Evolutionary conservation across 768 basidiomycete species (phyloP).

Genomic region (Lanmaoa rubissima): DNA sequence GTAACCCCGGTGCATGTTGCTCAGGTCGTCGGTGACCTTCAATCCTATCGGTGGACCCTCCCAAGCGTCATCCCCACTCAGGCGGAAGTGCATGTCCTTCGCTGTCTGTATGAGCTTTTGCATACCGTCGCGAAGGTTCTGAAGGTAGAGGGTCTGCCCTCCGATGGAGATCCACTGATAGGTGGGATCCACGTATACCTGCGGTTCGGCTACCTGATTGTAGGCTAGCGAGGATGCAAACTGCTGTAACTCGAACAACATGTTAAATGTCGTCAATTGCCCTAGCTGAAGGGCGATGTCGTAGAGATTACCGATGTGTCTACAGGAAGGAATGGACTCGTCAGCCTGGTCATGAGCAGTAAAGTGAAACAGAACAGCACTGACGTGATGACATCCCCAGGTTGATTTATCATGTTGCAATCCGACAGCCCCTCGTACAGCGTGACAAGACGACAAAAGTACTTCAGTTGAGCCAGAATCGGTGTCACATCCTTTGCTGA

Average conservation of each 20-base stretch:
- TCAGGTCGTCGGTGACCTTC: not conserved
- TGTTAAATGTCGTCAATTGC: not conserved
- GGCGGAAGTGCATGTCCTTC: not conserved
- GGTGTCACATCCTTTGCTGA: not conserved
- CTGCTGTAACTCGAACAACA: constrained; percentile 4
- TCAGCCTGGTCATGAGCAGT: not conserved
- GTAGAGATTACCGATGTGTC: not conserved
- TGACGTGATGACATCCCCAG: not conserved
- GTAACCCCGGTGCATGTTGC: not conserved
- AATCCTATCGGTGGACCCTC: not conserved
- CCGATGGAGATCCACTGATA: not conserved
- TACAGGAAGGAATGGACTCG: not conserved
- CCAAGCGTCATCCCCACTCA: not conserved
- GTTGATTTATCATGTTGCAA: not conserved
- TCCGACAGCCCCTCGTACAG: not conserved
- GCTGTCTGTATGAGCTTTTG: not conserved
- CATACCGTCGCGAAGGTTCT: not conserved
- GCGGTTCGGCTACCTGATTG: not conserved
- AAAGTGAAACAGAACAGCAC: not conserved
- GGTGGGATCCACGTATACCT: not conserved
- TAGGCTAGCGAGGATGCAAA: not conserved
- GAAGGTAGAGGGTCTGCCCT: not conserved
- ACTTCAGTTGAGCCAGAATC: not conserved
- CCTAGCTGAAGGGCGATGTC: not conserved
- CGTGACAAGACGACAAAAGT: not conserved